phyloP scores from a whole-genome alignment of 805 yeast genomes.

The Spathaspora arborariae region DNA sequence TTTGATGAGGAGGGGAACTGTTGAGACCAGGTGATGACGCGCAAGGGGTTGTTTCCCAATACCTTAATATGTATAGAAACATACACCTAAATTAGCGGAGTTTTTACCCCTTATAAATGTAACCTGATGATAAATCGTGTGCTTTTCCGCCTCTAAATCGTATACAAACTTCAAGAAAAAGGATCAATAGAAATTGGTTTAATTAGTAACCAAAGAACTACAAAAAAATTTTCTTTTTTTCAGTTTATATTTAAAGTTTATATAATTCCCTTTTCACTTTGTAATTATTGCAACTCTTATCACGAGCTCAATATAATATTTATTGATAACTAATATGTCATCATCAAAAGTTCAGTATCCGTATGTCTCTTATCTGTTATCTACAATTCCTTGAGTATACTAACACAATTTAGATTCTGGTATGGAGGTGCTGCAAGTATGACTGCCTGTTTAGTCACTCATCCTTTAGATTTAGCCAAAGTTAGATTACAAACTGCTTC shows the following conservation, averaged over 20 bases:
- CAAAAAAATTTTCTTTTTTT: too few relatives aligned
- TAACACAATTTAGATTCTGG: constrained; percentile 39
- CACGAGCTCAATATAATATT: too few relatives aligned
- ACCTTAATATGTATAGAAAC: too few relatives aligned
- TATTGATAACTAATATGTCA: neutral
- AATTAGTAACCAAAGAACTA: too few relatives aligned
- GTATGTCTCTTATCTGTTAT: neutral
- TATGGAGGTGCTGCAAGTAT: constrained; percentile 69
- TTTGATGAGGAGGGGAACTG: neutral
- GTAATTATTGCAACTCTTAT: too few relatives aligned
- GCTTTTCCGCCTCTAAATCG: too few relatives aligned
- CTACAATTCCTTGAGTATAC: neutral
- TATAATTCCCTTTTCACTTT: too few relatives aligned
- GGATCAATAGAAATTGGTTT: too few relatives aligned
- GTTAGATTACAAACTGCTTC: constrained; percentile 81
- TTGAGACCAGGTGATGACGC: neutral
- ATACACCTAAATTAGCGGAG: neutral
- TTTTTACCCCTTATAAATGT: too few relatives aligned
- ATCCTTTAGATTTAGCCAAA: constrained; percentile 83
- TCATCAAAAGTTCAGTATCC: neutral
- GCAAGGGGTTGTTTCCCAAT: neutral
- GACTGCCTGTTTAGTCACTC: constrained; percentile 65
- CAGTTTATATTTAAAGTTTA: too few relatives aligned
- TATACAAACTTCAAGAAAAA: too few relatives aligned
- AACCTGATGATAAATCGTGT: too few relatives aligned